These are phyloP conservation scores for Trichoderma asperellum DNA, from an alignment of 2,329 filamentous ascomycete genomes.

Conservation along the genomic window DNA sequence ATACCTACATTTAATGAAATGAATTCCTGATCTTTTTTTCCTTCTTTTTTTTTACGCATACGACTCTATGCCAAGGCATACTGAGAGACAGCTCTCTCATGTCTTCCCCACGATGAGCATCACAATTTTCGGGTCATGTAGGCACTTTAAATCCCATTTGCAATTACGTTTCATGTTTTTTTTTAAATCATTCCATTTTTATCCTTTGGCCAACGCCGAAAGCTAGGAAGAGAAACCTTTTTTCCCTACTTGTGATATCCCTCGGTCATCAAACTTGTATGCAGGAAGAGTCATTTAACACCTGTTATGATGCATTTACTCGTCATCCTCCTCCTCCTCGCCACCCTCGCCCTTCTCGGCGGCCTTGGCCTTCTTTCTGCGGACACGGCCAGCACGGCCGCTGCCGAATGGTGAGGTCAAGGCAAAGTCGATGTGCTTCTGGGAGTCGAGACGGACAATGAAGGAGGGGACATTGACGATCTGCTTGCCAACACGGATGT, in stretches of 20 bases:
- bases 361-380: slow-evolving; percentile 99
- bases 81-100: not conserved
- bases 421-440: slow-evolving; percentile 99
- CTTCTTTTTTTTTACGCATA: not conserved
- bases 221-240: slow-evolving; percentile 51
- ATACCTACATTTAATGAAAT: not conserved
- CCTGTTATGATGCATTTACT: slow-evolving; percentile 53
- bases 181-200: slow-evolving; percentile 47
- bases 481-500: slow-evolving; percentile 99
- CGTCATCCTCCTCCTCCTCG: slow-evolving; percentile 86
- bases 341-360: slow-evolving; percentile 81
- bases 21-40: not conserved
- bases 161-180: slow-evolving; percentile 18
- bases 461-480: slow-evolving; percentile 99
- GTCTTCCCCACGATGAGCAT: not conserved
- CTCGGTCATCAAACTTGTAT: slow-evolving; percentile 38
- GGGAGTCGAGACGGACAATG: slow-evolving; percentile 99
- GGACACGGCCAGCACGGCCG: slow-evolving; percentile 94
- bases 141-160: not conserved
- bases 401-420: slow-evolving; percentile 97
- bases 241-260: slow-evolving; percentile 45
- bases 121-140: not conserved
- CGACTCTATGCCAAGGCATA: not conserved
- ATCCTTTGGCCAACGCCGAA: slow-evolving; percentile 57
- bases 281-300: slow-evolving; percentile 40